Evolutionary conservation across 2,329 filamentous ascomycete genomes (phyloP).

Genomic region (Trichoderma sp.): DNA sequence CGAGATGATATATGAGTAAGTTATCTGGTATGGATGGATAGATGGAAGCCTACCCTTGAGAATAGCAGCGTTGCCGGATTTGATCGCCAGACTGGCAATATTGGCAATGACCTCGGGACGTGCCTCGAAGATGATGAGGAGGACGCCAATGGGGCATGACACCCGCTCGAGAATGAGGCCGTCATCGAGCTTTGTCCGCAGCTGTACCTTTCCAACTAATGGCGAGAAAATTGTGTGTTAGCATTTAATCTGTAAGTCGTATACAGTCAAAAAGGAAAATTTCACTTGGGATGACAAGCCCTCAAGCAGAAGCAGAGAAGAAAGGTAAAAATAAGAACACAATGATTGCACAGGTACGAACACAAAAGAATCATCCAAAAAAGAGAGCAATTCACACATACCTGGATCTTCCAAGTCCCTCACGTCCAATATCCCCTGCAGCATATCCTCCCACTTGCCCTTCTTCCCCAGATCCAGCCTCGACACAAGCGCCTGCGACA

Average conservation of each 20-base stretch:
- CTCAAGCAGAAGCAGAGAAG: neutral
- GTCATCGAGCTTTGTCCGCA: constrained; percentile 83
- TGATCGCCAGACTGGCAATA: constrained; percentile 91
- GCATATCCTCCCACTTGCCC: constrained; percentile 97
- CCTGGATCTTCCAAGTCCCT: constrained; percentile 79
- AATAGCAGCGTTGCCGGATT: constrained; percentile 95
- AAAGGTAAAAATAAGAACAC: neutral
- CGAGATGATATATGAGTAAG: neutral
- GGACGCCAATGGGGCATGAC: constrained; percentile 92
- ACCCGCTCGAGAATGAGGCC: constrained; percentile 81
- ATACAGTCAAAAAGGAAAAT: neutral
- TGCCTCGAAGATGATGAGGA: constrained; percentile 97
- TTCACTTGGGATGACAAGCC: neutral
- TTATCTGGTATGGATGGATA: neutral
- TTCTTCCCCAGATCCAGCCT: constrained; percentile 79
- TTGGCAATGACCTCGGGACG: constrained; percentile 98
- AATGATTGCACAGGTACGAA: neutral
- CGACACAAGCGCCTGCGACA: constrained; percentile 82
- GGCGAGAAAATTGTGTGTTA: neutral
- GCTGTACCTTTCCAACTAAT: constrained; percentile 75
- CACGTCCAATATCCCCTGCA: constrained; percentile 90
- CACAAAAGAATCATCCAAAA: neutral
- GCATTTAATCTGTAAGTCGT: neutral
- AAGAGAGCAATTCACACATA: constrained; percentile 40
- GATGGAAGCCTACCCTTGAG: constrained; percentile 65